These are phyloP conservation scores for Thalassia testudinum DNA, from an alignment of 116 monocot genomes.

Conservation along the genomic window DNA sequence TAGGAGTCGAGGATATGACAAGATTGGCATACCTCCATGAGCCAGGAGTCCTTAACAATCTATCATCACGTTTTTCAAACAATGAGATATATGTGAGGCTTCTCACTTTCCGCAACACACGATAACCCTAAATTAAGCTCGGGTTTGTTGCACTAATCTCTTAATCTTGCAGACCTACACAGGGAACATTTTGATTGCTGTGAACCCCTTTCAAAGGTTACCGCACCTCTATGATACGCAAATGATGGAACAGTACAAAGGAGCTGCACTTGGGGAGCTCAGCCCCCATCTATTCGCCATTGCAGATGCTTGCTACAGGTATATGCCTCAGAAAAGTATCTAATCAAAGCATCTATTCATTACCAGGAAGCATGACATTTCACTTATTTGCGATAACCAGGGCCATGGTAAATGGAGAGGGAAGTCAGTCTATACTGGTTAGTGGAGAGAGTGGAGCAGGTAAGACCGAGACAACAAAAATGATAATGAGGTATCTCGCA, in stretches of 20 bases:
- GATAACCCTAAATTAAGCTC: neutral
- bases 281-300: conserved; percentile 94
- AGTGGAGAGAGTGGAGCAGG: conserved; percentile 98
- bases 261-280: conserved; percentile 87
- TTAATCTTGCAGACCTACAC: conserved; percentile 70
- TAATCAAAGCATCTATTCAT: neutral
- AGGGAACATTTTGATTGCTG: conserved; percentile 91
- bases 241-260: conserved; percentile 99
- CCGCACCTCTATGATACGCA: conserved; percentile 88
- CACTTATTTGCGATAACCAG: conserved; percentile 15
- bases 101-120: neutral
- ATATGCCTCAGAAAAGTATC: neutral
- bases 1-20: conserved; percentile 98
- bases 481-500: conserved; percentile 96
- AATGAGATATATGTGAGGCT: conserved; percentile 89
- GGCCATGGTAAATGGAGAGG: conserved; percentile 80
- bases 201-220: conserved; percentile 84
- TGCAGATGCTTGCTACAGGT: conserved; percentile 94
- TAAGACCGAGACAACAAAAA: conserved; percentile 98
- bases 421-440: conserved; percentile 86
- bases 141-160: neutral
- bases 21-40: conserved; percentile 95
- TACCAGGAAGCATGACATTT: neutral
- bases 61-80: conserved; percentile 55
- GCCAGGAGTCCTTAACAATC: conserved; percentile 89